Evolutionary conservation across 768 basidiomycete genomes (phyloP), one percentile per base, ranked within the genome.

Genomic region (Leccinum pellstonianum): DNA sequence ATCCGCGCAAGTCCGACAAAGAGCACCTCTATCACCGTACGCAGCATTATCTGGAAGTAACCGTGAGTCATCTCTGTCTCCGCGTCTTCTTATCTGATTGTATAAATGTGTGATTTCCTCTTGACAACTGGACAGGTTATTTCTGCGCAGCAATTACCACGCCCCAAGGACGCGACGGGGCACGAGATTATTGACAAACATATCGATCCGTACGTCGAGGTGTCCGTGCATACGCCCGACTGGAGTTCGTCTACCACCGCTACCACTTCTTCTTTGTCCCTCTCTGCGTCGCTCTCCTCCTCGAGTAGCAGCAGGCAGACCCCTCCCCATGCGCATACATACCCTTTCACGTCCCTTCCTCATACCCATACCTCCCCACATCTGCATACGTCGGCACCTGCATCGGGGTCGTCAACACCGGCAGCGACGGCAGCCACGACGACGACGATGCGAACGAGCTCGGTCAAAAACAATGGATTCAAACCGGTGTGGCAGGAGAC

Each of bases 121-220:
- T 59, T 60, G 58, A 27, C 12, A n/a, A 17, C n/a, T 47, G 57
- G 4, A 8, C 60, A 85, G 79, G 73, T 90, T 67, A 88, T 96
- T 62, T 96, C 95, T 3, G 95, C 90, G 12, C 95, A 98, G 71
- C 93, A 95, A 66, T 83, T 97, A 0, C 93, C 93, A 0, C 80
- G 86, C 0, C 83, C 86, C 2, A 85, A 86, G 63, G 86, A 91
- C 70, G 76, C 79, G 1, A 74, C 72, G 43, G 86, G 84, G 0
- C 82, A 79, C 50, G 90, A 92, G 70, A 79, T 85, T 52, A 70
- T 81, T 52, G 81, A 84, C 64, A 84, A 80, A 62, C 76, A 79
- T 23, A 75, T 82, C 17, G 88, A 91, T 68, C 93, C 93, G 0
- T 90, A 82, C 66, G 90, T 96, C 62, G 88, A 95, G 70, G 86